Evolutionary conservation across 805 yeast species (phyloP).

Genomic region (Candida ponderosae): DNA sequence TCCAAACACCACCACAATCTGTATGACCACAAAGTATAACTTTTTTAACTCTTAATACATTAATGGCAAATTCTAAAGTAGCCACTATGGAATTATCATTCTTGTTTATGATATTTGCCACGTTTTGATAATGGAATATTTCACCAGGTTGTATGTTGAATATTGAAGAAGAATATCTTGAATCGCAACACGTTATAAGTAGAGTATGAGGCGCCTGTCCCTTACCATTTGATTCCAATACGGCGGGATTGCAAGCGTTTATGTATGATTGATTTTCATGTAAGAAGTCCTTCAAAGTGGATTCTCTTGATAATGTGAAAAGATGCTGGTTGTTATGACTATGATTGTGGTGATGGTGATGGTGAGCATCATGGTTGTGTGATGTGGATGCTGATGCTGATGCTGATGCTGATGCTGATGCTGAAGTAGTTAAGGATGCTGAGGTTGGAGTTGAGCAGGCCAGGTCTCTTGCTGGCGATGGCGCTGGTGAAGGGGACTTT

Average conservation of each 20-base stretch:
- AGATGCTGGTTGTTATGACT: conserved; percentile 1
- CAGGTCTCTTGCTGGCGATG: too few species aligned
- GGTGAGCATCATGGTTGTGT: not conserved
- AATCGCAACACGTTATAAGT: conserved; percentile 93
- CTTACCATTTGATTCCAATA: conserved; percentile 42
- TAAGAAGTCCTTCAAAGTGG: conserved; percentile 40
- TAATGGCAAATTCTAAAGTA: conserved; percentile 82
- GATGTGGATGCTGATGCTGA: not conserved
- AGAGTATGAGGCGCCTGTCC: conserved; percentile 92
- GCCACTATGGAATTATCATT: conserved; percentile 70
- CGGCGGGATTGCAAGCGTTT: conserved; percentile 16
- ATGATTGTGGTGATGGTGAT: not conserved
- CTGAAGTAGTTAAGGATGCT: too few species aligned
- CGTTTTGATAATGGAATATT: conserved; percentile 79
- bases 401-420: not conserved
- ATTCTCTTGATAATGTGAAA: conserved; percentile 33
- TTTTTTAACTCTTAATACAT: conserved; percentile 71
- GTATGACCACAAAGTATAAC: conserved; percentile 90
- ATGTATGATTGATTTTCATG: conserved; percentile 38
- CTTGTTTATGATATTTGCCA: conserved; percentile 66
- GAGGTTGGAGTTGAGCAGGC: too few species aligned
- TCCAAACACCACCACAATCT: conserved; percentile 91
- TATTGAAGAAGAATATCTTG: conserved; percentile 77
- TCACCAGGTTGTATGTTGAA: conserved; percentile 84
- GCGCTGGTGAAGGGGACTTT: too few species aligned